phyloP scores from a whole-genome alignment of 768 basidiomycete genomes.

The Phylloporus sp. region DNA sequence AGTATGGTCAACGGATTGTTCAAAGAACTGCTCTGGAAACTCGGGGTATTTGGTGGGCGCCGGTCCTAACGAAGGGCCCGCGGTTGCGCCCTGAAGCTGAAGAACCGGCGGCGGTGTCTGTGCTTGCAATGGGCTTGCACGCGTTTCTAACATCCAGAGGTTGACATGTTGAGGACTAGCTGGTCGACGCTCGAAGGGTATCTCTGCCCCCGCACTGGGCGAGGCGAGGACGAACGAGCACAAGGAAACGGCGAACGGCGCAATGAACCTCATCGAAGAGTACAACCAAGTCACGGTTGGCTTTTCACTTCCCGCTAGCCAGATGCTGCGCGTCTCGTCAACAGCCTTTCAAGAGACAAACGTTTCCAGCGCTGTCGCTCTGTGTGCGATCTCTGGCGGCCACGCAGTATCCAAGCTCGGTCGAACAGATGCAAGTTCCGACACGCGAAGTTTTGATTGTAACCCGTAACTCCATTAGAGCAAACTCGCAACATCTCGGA shows the following conservation, averaged over 20 bases:
- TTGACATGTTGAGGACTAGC: slow-evolving; percentile 61
- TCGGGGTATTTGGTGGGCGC: slow-evolving; percentile 25
- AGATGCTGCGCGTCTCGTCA: no score
- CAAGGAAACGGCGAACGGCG: slow-evolving; percentile 9
- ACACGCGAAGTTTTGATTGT: no score
- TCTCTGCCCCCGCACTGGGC: slow-evolving; percentile 9
- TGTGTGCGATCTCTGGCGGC: no score
- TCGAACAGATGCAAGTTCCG: no score
- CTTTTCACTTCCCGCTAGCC: not conserved
- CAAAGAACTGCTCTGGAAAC: slow-evolving; percentile 66
- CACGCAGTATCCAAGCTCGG: no score
- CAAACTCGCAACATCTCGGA: not conserved
- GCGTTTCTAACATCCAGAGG: slow-evolving; percentile 50
- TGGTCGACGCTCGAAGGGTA: slow-evolving; percentile 11
- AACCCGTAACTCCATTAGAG: not conserved
- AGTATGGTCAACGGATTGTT: slow-evolving; percentile 86
- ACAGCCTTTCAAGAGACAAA: no score
- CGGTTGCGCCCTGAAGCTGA: slow-evolving; percentile 19
- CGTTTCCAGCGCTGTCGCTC: no score
- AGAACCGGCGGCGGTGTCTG: slow-evolving; percentile 18
- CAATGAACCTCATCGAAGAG: slow-evolving; percentile 14
- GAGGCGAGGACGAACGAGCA: slow-evolving; percentile 7
- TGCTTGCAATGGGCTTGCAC: slow-evolving; percentile 15
- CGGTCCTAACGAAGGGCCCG: slow-evolving; percentile 8
- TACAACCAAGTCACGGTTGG: no score